These are phyloP conservation scores for Xylaria multiplex DNA, from an alignment of 2,329 filamentous ascomycete genomes.

Conservation along the genomic window DNA sequence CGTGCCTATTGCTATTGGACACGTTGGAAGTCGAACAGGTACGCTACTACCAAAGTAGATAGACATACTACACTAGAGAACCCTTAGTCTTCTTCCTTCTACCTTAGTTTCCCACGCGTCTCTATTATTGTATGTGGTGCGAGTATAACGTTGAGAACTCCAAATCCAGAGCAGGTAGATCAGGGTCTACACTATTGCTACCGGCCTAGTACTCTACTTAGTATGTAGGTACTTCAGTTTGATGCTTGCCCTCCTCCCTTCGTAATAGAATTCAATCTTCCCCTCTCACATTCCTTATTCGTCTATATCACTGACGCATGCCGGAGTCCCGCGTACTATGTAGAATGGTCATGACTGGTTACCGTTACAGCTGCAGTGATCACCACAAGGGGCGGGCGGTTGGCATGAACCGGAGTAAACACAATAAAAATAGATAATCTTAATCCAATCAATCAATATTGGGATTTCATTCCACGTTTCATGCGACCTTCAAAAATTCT, in stretches of 20 bases:
- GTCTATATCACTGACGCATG: slow-evolving; percentile 21
- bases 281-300: slow-evolving; percentile 26
- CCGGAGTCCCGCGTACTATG: not conserved
- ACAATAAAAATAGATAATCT: slow-evolving; percentile 36
- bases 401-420: slow-evolving; percentile 25
- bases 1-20: slow-evolving; percentile 20
- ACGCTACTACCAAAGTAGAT: not conserved
- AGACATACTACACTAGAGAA: not conserved
- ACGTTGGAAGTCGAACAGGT: slow-evolving; percentile 2
- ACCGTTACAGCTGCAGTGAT: slow-evolving; percentile 30
- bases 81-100: too few relatives aligned
- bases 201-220: too few relatives aligned
- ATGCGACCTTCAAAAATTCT: slow-evolving; percentile 27
- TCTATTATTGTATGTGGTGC: not conserved
- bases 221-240: not conserved
- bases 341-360: not conserved
- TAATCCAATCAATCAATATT: slow-evolving; percentile 32
- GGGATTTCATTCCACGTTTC: slow-evolving; percentile 29
- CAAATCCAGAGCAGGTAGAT: slow-evolving; percentile 15
- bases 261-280: slow-evolving; percentile 13
- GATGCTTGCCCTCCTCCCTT: not conserved
- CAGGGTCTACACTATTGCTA: slow-evolving; percentile 8
- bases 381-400: slow-evolving; percentile 29
- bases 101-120: slow-evolving; percentile 15
- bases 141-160: not conserved